Evolutionary conservation across 2,329 filamentous ascomycete genomes (phyloP).

Genomic region (Aspergillus sp.): DNA sequence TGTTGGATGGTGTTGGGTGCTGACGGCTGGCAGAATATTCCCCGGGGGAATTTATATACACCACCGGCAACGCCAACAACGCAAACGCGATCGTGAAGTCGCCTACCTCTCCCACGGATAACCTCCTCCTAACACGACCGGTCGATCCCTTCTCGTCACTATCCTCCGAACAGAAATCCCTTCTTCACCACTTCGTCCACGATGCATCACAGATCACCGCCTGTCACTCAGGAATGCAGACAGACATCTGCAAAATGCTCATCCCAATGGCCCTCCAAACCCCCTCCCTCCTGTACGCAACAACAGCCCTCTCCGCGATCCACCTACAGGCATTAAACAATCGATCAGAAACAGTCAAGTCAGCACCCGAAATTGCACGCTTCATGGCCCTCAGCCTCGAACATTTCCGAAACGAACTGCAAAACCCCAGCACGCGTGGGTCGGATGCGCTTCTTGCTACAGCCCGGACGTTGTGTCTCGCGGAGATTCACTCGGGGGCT

Average conservation of each 20-base stretch:
- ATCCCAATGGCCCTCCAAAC: slow-evolving; percentile 40
- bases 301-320: slow-evolving; percentile 37
- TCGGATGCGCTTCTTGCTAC: slow-evolving; percentile 35
- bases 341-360: slow-evolving; percentile 30
- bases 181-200: slow-evolving; percentile 37
- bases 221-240: slow-evolving; percentile 35
- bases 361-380: slow-evolving; percentile 31
- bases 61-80: slow-evolving; percentile 12
- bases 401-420: slow-evolving; percentile 35
- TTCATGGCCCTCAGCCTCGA: slow-evolving; percentile 37
- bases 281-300: slow-evolving; percentile 38
- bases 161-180: slow-evolving; percentile 27
- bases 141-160: slow-evolving; percentile 34
- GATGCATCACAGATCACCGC: slow-evolving; percentile 38
- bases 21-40: slow-evolving; percentile 25
- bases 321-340: slow-evolving; percentile 34
- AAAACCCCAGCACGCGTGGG: slow-evolving; percentile 23
- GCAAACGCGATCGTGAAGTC: neutral
- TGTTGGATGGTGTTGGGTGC: neutral
- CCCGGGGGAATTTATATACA: slow-evolving; percentile 35
- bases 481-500: slow-evolving; percentile 37
- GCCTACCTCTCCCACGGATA: slow-evolving; percentile 7
- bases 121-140: slow-evolving; percentile 19
- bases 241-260: slow-evolving; percentile 37
- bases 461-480: slow-evolving; percentile 37